These are phyloP conservation scores for Hamigera avellanea DNA, from an alignment of 495 filamentous ascomycete species.

Conservation along the genomic window DNA sequence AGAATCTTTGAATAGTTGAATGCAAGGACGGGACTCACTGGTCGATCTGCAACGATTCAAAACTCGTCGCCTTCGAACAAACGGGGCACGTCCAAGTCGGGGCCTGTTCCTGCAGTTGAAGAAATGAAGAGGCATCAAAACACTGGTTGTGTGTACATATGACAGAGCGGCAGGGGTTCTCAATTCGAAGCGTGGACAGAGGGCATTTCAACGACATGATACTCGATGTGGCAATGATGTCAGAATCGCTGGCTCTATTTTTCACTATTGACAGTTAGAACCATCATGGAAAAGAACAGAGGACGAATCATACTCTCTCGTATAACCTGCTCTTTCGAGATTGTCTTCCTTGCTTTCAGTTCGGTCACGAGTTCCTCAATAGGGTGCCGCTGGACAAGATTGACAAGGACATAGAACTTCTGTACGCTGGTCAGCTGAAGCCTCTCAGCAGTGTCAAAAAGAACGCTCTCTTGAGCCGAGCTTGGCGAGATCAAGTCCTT, in stretches of 20 bases:
- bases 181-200: conserved; percentile 70
- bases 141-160: conserved; percentile 85
- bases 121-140: conserved; percentile 88
- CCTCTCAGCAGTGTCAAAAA: background rate
- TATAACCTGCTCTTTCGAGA: conserved; percentile 70
- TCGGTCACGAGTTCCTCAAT: conserved; percentile 59
- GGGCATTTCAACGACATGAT: conserved; percentile 90
- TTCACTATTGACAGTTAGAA: conserved; percentile 46
- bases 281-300: background rate
- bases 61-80: conserved; percentile 73
- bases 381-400: conserved; percentile 60
- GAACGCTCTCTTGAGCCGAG: conserved; percentile 1
- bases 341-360: conserved; percentile 55
- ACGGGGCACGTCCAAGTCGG: conserved; percentile 92
- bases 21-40: conserved; percentile 44
- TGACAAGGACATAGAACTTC: conserved; percentile 66
- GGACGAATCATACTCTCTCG: conserved; percentile 57
- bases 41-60: conserved; percentile 73
- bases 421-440: conserved; percentile 20
- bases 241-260: conserved; percentile 70
- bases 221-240: conserved; percentile 76
- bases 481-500: conserved; percentile 12
- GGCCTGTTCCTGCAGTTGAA: conserved; percentile 89
- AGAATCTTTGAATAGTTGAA: conserved; percentile 4
- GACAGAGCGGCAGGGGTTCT: conserved; percentile 65